Evolutionary conservation across 495 filamentous ascomycete species (phyloP).

Genomic region (Rostrohypoxylon terebratum): DNA sequence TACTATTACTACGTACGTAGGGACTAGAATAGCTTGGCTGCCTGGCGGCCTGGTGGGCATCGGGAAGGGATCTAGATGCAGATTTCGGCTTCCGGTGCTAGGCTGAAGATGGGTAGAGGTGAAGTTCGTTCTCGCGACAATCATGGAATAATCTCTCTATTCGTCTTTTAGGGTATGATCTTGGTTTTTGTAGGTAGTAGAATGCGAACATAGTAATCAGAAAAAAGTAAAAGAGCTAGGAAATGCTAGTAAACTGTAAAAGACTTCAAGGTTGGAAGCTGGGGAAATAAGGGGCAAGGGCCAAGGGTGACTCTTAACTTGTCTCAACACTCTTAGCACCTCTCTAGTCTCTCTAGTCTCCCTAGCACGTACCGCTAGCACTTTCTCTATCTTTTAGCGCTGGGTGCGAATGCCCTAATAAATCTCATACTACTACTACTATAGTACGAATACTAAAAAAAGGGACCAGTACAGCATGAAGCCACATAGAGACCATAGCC

Average conservation of each 20-base stretch:
- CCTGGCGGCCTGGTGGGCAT: constrained; percentile 7
- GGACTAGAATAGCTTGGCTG: constrained; percentile 15
- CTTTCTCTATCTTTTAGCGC: neutral
- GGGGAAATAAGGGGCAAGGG: constrained; percentile 2
- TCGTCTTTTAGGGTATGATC: neutral
- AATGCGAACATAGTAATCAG: neutral
- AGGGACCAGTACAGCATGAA: too few relatives aligned
- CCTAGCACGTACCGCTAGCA: too few relatives aligned
- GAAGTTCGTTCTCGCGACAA: neutral
- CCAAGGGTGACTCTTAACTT: too few relatives aligned
- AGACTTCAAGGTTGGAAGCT: neutral
- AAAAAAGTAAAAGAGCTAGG: neutral
- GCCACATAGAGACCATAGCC: too few relatives aligned
- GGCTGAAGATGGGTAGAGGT: constrained; percentile 19
- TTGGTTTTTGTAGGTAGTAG: neutral
- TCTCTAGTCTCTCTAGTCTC: neutral
- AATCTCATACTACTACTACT: too few relatives aligned
- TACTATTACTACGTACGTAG: too few relatives aligned
- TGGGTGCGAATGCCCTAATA: neutral
- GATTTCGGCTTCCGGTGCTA: constrained; percentile 45
- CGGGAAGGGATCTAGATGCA: constrained; percentile 35
- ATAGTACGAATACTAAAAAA: too few relatives aligned
- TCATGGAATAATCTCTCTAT: too few relatives aligned
- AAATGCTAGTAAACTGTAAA: neutral
- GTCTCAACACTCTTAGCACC: constrained; percentile 4